Evolutionary conservation across 2,329 filamentous ascomycete genomes (phyloP), one percentile per base, ranked within the genome.

Genomic region (Nigrospora oryzae): DNA sequence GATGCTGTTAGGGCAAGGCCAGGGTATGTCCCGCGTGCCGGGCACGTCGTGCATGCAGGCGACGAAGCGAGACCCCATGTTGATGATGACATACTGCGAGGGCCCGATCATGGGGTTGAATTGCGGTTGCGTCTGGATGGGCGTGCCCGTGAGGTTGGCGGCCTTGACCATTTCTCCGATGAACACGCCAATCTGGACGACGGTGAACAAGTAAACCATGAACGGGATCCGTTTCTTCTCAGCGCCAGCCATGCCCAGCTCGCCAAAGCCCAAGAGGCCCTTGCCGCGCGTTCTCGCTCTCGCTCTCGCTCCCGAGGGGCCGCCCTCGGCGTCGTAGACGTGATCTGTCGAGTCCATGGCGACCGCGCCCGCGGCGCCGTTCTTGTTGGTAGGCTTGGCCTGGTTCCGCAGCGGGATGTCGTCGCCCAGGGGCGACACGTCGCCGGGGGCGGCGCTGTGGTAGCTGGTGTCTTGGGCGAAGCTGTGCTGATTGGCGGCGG

Each of bases 71-170:
- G 90, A 88, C 47, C 93, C 93, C 88, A 98, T 95, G 64, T 95
- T 95, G 70, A 97, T 95, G 56, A 95, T 79, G 19, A 97, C 81
- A 54, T 89, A 88, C 2, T 83, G 79, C 5, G 90, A 95, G 1
- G 93, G 93, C 0, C 93, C 93, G 58, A 98, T 95, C 89, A 98
- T 95, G 47, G 87, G 86, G 67, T 97, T 98, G 70, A 98, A 95
- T 14, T 75, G 76, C 2, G 93, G 93, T 45, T 91, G 79, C 43
- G 82, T 90, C 68, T 82, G 77, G 58, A 89, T 88, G 16, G 84
- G 77, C 19, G 84, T 84, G 44, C 86, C 86, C 1, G 91, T 96
- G 30, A 90, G 68, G 53, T 84, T 74, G 43, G 75, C 86, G 84
- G 90, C 94, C 59, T 84, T 87, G 40, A 86, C 83, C 49, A 98